Evolutionary conservation across 2,329 filamentous ascomycete species (phyloP), one percentile per base, ranked within the genome.

Genomic region (Monosporascus sp.): DNA sequence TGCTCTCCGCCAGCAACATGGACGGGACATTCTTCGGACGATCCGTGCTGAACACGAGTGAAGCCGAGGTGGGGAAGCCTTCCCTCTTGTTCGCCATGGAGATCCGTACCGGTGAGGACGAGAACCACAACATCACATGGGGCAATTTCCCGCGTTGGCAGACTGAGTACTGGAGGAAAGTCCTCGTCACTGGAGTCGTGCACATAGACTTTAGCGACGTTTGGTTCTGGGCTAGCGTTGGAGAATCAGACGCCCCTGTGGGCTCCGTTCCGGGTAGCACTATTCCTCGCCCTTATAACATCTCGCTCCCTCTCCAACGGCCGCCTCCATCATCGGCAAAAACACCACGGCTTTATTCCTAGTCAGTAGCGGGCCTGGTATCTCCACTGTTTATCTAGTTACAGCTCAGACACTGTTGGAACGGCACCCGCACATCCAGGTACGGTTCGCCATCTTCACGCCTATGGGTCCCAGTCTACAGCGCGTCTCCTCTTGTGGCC

Each of bases 151-250:
- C 57, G 2, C 43, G 37, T 18, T 53, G 31, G 52, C 64, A 65
- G 49, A 62, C 61, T 3, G 53, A 52, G 3, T 63, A 57, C 38
- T 54, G 54, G 52, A 49, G 63, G 24, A 27, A 48, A 20, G 18
- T 65, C 5, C 51, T 52, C 25, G 38, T 64, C 5, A 59, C 54
- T 9, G 62, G 57, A 1, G 53, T 58, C n/a, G 49, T 46, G 24
- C 61, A 66, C 24, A 50, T 41, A 5, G 61, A 65, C 37, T 64
- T 64, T 49, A 60, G 56, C 48, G 63, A 65, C 39, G 46, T 55
- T 17, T 56, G 59, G 1, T 62, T 62, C 41, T 66, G 59, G 60
- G 62, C 59, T 44, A 51, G 50, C 3, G 31, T 56, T 7, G 49
- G 50, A 22, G 48, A 25, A 17, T 46, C 50, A 20, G 41, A 41